Evolutionary conservation across 805 yeast genomes (phyloP), one percentile per base, ranked within the genome.

Genomic region (Starmerella sp.): DNA sequence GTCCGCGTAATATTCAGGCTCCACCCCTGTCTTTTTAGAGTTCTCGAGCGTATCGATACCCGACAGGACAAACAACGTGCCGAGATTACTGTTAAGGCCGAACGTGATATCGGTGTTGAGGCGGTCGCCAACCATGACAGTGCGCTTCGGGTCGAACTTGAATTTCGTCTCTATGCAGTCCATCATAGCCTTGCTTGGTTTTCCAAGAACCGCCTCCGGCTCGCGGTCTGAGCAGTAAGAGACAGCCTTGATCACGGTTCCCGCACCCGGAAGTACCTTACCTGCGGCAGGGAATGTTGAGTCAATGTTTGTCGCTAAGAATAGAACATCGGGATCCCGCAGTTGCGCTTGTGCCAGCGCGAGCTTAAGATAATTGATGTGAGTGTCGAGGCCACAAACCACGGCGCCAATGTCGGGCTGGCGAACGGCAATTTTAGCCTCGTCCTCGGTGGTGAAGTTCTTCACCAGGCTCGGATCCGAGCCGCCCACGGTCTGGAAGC

Each of bases 101-200:
- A 93, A 93, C 65, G 78, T 79, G 82, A 93, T 91, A 65, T 93
- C 98, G 0, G 98, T 93, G 68, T 93, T 91, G 56, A 93, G 74
- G 61, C 98, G 77, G 67, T 93, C 98, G 22, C 98, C 98, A 55
- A 93, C 80, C 97, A 93, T 93, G 60, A 91, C 77, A 11, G 95
- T 83, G 55, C 79, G 76, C 34, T 60, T 55, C 9, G 75, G 72
- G 52, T 81, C 81, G 36, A 80, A 72, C 17, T 77, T 69, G 59
- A 74, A 77, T 37, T 81, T 80, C 3, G 85, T 85, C 58, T 82
- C 79, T 66, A 93, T 86, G 22, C 95, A 83, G 65, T 87, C 86
- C 83, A 93, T 78, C 96, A 93, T 90, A 54, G 83, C 82, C 60
- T 78, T 81, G 54, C 83, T 81, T 28, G 98, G 98, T 67, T 93